Percentiles rank a stretch among this genome's conserved stretches.
Evolutionary conservation across 495 filamentous ascomycete genomes (phyloP).

Genomic region (Penicillium angulare): DNA sequence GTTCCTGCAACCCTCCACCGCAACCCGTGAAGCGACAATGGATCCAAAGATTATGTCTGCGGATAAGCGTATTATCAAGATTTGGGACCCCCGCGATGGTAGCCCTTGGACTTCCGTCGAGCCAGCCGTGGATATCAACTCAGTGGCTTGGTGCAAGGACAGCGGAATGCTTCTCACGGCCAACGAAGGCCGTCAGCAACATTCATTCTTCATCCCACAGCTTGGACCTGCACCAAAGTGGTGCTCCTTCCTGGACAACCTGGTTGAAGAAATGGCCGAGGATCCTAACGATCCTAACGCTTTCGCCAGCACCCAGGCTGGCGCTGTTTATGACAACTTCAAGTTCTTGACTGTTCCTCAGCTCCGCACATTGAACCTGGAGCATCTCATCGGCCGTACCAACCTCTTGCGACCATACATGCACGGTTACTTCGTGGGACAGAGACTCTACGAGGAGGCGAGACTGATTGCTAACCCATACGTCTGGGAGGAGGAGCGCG

Average conservation of each 20-base stretch:
- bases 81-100: conserved; percentile 82
- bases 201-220: conserved; percentile 94
- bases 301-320: conserved; percentile 49
- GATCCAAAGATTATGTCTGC: conserved; percentile 88
- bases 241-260: conserved; percentile 94
- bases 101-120: conserved; percentile 93
- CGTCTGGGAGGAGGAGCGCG: conserved; percentile 83
- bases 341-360: conserved; percentile 91
- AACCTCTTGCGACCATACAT: conserved; percentile 90
- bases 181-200: conserved; percentile 89
- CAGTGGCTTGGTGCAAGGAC: conserved; percentile 82
- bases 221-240: conserved; percentile 89
- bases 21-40: conserved; percentile 54
- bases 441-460: conserved; percentile 92
- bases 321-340: conserved; percentile 94
- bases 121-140: conserved; percentile 90
- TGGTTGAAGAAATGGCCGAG: conserved; percentile 98
- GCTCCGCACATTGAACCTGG: conserved; percentile 74
- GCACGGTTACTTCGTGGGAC: conserved; percentile 97
- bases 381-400: conserved; percentile 83
- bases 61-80: conserved; percentile 95
- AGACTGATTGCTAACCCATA: conserved; percentile 87
- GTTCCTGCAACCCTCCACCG: conserved; percentile 74
- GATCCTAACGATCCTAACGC: conserved; percentile 66
- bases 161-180: conserved; percentile 92